Base-by-base conservation (phyloP, 2,329 filamentous ascomycete species). In the Diaporthe capsici region DNA sequence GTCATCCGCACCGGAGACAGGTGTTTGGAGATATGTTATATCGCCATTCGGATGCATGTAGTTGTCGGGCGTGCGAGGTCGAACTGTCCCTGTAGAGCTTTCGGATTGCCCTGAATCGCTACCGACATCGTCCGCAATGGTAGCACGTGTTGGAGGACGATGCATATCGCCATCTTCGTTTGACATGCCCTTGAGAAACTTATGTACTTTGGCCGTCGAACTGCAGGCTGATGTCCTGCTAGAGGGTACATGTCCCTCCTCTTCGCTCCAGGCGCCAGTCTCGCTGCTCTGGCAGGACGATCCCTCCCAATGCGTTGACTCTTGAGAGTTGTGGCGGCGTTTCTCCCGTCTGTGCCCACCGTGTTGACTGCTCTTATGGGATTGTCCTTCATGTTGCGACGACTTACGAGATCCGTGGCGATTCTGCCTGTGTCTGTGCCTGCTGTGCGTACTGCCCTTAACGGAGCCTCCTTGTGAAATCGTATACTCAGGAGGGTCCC, bases 391-490 rank as follows among this genome's bases (percentile, higher is more conserved):
- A 13, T 9, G 3, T 25, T 6, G 49, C 10, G 49, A 25, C n/a
- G n/a, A n/a, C 3, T 53, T 12, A 15, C 1, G 49, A 53, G 10
- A n/a, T 4, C 10, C 2, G n/a, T 25, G 49, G 49, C 12, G 10
- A 4, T 53, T 10, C 9, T 53, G n/a, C 10, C 9, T 2, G 0
- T 5, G n/a, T 5, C 1, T 6, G 8, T 25, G 22, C 12, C n/a
- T 9, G 22, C 49, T 9, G n/a, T 53, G 10, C n/a, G 10, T 53
- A 25, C 49, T 25, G n/a, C 10, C n/a, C 15, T 53, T 1, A n/a
- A 9, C 10, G 10, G 49, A 53, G 2, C 10, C 17, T 53, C 49
- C n/a, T 4, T 15, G 31, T 31, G 31, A 31, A 31, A 1, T 1
- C 0, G 31, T 31, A 6, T 31, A 6, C 31, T 6, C 31, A 31